Conservation (phyloP, 768 basidiomycete genomes). For the Tricholoma furcatifolium region DNA sequence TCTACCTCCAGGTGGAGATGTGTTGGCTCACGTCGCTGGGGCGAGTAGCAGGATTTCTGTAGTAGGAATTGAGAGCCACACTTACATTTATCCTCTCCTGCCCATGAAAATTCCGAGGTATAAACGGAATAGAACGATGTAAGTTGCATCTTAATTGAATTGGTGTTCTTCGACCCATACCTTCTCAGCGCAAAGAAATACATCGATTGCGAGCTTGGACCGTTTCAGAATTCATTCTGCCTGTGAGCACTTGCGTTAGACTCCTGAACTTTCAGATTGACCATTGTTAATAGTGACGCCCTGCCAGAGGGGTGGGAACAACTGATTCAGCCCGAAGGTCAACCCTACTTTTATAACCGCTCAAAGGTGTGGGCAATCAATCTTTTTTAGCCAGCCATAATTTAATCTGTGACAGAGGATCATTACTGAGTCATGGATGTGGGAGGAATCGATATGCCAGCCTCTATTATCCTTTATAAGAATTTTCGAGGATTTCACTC, state of each 20-base stretch:
- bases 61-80: not conserved
- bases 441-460: not conserved
- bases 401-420: slow-evolving; percentile 1
- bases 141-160: not conserved
- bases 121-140: slow-evolving; percentile 1
- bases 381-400: not conserved
- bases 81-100: not conserved
- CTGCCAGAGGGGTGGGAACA: slow-evolving; percentile 9
- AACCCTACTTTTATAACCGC: slow-evolving; percentile 7
- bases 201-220: not conserved
- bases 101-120: slow-evolving; percentile 1
- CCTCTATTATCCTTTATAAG: not conserved
- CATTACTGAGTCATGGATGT: slow-evolving; percentile 8
- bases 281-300: not conserved
- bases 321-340: slow-evolving; percentile 7
- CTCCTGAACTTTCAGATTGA: not conserved
- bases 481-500: slow-evolving; percentile 1
- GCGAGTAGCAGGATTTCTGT: too few relatives aligned
- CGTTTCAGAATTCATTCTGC: slow-evolving; percentile 1
- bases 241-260: not conserved
- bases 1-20: not conserved
- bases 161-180: not conserved
- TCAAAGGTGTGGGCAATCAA: not conserved
- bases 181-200: not conserved
- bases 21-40: not conserved